Evolutionary conservation across 257 asterid species (phyloP), one percentile per base, ranked within the genome.

Genomic region (Petrea volubilis): DNA sequence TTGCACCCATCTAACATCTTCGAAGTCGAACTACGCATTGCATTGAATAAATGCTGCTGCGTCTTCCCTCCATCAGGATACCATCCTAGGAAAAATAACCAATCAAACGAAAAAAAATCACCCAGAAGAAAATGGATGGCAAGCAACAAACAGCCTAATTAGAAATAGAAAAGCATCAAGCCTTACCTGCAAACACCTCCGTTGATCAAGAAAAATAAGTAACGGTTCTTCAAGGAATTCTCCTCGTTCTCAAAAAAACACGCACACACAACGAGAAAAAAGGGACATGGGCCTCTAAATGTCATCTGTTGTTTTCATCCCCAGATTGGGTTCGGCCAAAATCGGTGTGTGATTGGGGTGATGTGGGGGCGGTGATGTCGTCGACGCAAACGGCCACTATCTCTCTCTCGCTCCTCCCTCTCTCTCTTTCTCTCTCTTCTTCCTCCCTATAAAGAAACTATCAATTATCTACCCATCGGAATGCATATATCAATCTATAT

Each of bases 1-100:
- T 80, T 87, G 71, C 89, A 85, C 57, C 88, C 88, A 8, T 89
- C 92, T 64, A 80, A 55, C 83, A 89, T 74, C 67, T 82, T 85
- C 78, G 85, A 60, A 71, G 80, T 85, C 78, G 85, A 60, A 71
- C 92, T 83, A 61, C 90, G 90, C 85, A 81, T 85, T 23, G 91
- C 68, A 55, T 80, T 77, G 61, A 74, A 85, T 28, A 85, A 61
- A 49, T 79, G 83, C 28, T 85, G 86, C 72, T 81, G 96, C 96
- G 83, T 87, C 73, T 78, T 79, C 64, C 74, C 74, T 53, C 70
- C 63, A 64, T 52, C 31, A 52, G 10, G 12, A 6, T 17, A 49
- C 56, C 56, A 21, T 52, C 13, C 33, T 24, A 1, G 23, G 23
- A 21, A 21, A 23, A 2, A 47, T n/a, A 47, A 31, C n/a, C 15